Conservation (phyloP, 2,329 filamentous ascomycete genomes). For the Diaporthe ampelina region DNA sequence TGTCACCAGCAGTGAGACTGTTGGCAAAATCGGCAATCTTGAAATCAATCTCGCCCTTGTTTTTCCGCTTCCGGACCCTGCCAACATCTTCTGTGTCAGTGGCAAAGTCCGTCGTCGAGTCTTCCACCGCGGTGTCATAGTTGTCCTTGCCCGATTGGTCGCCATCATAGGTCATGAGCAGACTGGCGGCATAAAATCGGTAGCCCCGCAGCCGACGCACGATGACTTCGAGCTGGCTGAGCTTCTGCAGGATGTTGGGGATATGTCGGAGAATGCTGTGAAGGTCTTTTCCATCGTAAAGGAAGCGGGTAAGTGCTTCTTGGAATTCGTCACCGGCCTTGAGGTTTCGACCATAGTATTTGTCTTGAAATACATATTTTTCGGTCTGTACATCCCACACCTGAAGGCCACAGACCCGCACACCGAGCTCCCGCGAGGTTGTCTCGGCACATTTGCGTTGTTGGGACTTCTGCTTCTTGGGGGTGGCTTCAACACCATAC, state of each 20-base stretch:
- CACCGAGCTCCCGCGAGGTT: constrained; percentile 91
- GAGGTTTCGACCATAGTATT: constrained; percentile 92
- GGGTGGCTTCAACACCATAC: constrained; percentile 91
- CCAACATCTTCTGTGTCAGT: constrained; percentile 68
- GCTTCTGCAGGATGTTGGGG: constrained; percentile 86
- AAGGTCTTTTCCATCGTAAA: constrained; percentile 90
- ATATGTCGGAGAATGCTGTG: constrained; percentile 88
- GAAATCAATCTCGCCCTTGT: constrained; percentile 80
- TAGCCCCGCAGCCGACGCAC: constrained; percentile 85
- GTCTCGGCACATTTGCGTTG: constrained; percentile 92
- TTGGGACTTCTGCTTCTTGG: constrained; percentile 95
- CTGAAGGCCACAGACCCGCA: constrained; percentile 95
- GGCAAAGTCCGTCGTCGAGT: constrained; percentile 70
- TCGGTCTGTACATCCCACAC: constrained; percentile 91
- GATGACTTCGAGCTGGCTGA: constrained; percentile 86
- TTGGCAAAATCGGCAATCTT: constrained; percentile 99
- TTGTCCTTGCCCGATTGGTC: constrained; percentile 68
- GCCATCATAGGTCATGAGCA: constrained; percentile 97
- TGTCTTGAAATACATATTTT: constrained; percentile 95
- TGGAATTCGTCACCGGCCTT: constrained; percentile 92
- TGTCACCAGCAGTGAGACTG: constrained; percentile 90
- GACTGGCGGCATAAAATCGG: constrained; percentile 93
- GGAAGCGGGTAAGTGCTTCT: constrained; percentile 86
- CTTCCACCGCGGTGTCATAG: constrained; percentile 66
- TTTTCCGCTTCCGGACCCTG: constrained; percentile 59